phyloP scores from a whole-genome alignment of 2,329 filamentous ascomycete genomes.

The Aspergillus quadricinctus region DNA sequence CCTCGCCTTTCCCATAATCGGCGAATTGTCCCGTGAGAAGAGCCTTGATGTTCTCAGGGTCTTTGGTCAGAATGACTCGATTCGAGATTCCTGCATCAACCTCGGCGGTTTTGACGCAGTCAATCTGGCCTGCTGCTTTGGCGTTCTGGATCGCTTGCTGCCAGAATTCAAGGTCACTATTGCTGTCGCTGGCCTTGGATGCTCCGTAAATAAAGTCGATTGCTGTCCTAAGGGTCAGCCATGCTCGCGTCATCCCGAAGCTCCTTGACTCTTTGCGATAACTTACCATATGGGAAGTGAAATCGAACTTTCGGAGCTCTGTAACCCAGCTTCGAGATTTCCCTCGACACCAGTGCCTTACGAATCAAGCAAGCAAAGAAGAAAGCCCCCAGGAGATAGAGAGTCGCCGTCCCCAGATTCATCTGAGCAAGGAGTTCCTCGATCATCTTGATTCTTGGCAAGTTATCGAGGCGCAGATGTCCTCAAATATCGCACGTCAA shows the following conservation, averaged over 20 bases:
- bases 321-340: slow-evolving; percentile 31
- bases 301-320: slow-evolving; percentile 32
- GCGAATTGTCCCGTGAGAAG: slow-evolving; percentile 81
- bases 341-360: slow-evolving; percentile 24
- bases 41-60: slow-evolving; percentile 88
- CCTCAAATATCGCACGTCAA: not conserved
- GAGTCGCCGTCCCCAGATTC: slow-evolving; percentile 39
- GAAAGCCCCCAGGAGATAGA: slow-evolving; percentile 38
- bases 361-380: slow-evolving; percentile 33
- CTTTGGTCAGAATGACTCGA: slow-evolving; percentile 70
- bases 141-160: slow-evolving; percentile 43
- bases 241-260: not conserved
- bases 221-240: slow-evolving; percentile 43
- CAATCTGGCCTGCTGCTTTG: slow-evolving; percentile 24
- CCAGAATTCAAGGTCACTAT: slow-evolving; percentile 63
- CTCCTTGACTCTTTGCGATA: not conserved
- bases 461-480: not conserved
- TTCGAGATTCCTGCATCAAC: slow-evolving; percentile 26
- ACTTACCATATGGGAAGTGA: slow-evolving; percentile 35
- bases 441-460: slow-evolving; percentile 43
- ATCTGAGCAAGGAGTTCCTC: slow-evolving; percentile 45
- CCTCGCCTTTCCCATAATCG: slow-evolving; percentile 75
- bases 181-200: slow-evolving; percentile 48
- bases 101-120: slow-evolving; percentile 25
- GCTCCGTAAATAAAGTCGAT: slow-evolving; percentile 61